Base-by-base conservation (phyloP, 2,329 filamentous ascomycete genomes). In the Fusarium floridanum region DNA sequence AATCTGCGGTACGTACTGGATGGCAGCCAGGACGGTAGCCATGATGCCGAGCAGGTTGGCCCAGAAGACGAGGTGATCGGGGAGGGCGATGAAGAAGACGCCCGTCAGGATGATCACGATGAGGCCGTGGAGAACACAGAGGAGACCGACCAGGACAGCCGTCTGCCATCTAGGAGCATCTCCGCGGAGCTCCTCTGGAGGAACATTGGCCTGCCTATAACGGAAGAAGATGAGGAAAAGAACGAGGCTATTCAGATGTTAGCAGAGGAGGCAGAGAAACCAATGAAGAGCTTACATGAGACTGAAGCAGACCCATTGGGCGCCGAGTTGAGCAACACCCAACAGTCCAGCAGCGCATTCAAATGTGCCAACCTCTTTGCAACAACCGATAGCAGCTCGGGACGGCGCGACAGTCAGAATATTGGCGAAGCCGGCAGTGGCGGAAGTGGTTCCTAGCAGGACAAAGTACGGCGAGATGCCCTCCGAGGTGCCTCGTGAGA, bases 201-300 rank as follows among this genome's bases (percentile, higher is more conserved):
- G 86, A 9, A 86, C 84, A 74, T 84, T 86, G 68, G 83, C 87
- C 68, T 84, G 86, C 77, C 88, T 88, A 78, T 92, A 91, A 39
- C 94, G 94, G 84, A 97, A 98, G 88, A 97, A 99, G 77, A 97
- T 90, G 67, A 98, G 90, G 84, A 97, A 99, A n/a, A 99, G 89
- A 22, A 97, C 87, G 62, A 98, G 91, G 76, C 96, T 98, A 11
- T 24, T 45, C 20, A 50, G 76, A 41, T 27, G 53, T 75, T 34
- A 75, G 64, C 27, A 37, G 20, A 37, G 22, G 24, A n/a, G 66
- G 82, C 67, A 83, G 76, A 45, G 50, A 37, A 4, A 41, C 27
- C n/a, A 14, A 24, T 29, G 24, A 6, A 34, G 55, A 17, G 85
- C 93, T 80, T 84, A 98, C 97, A 98, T 98, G 76, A 95, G 88